Percentiles rank a stretch among this genome's conserved stretches.
phyloP scores from a whole-genome alignment of 306 rosid genomes.

The Lathyrus oleraceus region DNA sequence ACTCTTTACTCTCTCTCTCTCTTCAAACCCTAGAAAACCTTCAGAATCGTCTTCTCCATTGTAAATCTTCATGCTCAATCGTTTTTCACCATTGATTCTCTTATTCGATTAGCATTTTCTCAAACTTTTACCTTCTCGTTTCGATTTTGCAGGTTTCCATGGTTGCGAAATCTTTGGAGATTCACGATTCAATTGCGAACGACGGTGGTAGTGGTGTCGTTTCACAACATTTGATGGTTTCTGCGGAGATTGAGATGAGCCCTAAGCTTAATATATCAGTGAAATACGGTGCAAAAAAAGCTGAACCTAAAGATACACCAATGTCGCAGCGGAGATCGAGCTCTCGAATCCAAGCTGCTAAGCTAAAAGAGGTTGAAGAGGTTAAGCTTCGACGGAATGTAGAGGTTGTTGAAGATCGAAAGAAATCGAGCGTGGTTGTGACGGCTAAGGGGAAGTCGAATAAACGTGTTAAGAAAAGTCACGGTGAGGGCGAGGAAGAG shows the following conservation, averaged over 20 bases:
- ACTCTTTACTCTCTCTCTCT: not conserved
- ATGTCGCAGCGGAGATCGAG: conserved; percentile 46
- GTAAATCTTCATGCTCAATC: not conserved
- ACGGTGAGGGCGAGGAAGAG: not conserved
- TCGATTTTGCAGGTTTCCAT: conserved; percentile 22
- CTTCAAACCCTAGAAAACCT: conserved; percentile 42
- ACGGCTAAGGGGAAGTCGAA: not conserved
- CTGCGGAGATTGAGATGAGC: not conserved
- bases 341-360: conserved; percentile 43
- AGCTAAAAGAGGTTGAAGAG: conserved; percentile 43
- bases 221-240: conserved; percentile 27
- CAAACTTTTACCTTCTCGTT: not conserved
- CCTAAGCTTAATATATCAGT: not conserved
- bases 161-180: conserved; percentile 51
- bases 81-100: not conserved
- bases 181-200: conserved; percentile 32
- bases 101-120: not conserved
- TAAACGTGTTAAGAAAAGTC: not conserved
- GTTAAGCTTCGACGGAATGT: conserved; percentile 32
- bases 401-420: not conserved
- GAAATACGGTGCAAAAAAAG: not conserved
- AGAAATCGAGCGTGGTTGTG: not conserved
- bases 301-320: not conserved
- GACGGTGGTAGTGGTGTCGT: conserved; percentile 4
- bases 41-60: not conserved